These are phyloP conservation scores for Parastagonospora avenae DNA, from an alignment of 2,329 filamentous ascomycete species.

Conservation along the genomic window DNA sequence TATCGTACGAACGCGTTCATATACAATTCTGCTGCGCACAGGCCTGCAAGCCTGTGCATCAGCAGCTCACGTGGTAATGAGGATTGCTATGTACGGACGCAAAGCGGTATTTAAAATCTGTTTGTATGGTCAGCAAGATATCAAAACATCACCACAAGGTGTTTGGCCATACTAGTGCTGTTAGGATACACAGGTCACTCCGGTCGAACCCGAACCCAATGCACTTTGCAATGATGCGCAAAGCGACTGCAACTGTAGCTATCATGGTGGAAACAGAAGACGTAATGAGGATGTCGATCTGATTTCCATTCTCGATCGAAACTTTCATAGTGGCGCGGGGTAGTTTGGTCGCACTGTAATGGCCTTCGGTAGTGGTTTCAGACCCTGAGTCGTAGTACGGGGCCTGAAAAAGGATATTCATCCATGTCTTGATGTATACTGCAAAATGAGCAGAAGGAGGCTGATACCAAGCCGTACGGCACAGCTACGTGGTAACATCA, in stretches of 20 bases:
- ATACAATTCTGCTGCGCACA: too few species aligned
- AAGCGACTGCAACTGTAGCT: conserved; percentile 8
- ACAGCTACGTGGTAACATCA: too few species aligned
- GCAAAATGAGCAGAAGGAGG: too few species aligned
- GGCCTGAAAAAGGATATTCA: too few species aligned
- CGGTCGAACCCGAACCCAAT: conserved; percentile 12
- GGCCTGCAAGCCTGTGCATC: too few species aligned
- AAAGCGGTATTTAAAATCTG: conserved; percentile 24
- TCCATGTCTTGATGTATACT: too few species aligned
- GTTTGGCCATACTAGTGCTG: not conserved
- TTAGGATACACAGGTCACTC: conserved; percentile 22
- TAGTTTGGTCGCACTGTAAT: not conserved
- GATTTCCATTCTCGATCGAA: conserved; percentile 16
- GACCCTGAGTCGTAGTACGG: too few species aligned
- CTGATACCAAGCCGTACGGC: too few species aligned
- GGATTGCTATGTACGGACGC: too few species aligned
- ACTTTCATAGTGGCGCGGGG: not conserved
- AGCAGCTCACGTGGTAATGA: too few species aligned
- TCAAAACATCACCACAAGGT: not conserved
- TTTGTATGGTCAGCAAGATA: not conserved
- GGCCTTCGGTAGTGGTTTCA: not conserved
- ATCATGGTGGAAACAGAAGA: conserved; percentile 17
- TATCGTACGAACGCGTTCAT: too few species aligned
- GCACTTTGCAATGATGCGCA: conserved; percentile 13
- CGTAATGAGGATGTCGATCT: conserved; percentile 9